These are phyloP conservation scores for Passiflora organensis DNA, from an alignment of 345 rosid species.

Conservation along the genomic window DNA sequence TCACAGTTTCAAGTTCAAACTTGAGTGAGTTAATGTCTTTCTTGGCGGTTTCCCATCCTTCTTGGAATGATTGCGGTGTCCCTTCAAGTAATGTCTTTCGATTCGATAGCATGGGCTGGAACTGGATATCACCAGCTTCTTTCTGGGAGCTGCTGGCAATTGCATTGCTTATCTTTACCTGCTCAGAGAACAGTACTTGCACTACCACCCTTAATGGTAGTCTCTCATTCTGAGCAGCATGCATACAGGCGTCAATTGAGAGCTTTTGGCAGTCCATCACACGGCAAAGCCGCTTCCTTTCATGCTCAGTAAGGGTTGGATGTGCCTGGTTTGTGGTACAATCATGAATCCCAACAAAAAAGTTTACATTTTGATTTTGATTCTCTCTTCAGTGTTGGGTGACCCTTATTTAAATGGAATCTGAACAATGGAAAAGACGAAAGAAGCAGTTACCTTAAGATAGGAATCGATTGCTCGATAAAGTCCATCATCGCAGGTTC, in stretches of 20 bases:
- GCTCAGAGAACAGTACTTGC: slow-evolving; percentile 94
- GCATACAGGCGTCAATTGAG: slow-evolving; percentile 95
- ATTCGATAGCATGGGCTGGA: slow-evolving; percentile 71
- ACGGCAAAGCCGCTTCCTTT: slow-evolving; percentile 88
- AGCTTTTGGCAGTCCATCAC: slow-evolving; percentile 98
- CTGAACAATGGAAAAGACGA: background rate
- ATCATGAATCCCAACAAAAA: no score
- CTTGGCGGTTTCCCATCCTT: slow-evolving; percentile 90
- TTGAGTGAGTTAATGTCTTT: slow-evolving; percentile 79
- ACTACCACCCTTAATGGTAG: slow-evolving; percentile 87
- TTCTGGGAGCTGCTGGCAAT: slow-evolving; percentile 60
- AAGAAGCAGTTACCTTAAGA: slow-evolving; percentile 35
- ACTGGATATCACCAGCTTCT: slow-evolving; percentile 51
- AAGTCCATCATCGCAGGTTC: slow-evolving; percentile 97
- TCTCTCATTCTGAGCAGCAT: slow-evolving; percentile 93
- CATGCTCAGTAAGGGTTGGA: slow-evolving; percentile 90
- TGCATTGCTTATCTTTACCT: slow-evolving; percentile 84
- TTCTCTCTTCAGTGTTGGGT: no score
- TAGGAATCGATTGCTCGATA: slow-evolving; percentile 95
- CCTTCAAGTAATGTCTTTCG: slow-evolving; percentile 82
- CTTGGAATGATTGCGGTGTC: slow-evolving; percentile 90
- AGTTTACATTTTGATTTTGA: background rate
- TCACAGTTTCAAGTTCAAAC: slow-evolving; percentile 73
- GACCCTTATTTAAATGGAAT: no score
- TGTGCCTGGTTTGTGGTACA: slow-evolving; percentile 53